Evolutionary conservation across 768 basidiomycete species (phyloP), one percentile per base, ranked within the genome.

Genomic region (Suillus subaureus): DNA sequence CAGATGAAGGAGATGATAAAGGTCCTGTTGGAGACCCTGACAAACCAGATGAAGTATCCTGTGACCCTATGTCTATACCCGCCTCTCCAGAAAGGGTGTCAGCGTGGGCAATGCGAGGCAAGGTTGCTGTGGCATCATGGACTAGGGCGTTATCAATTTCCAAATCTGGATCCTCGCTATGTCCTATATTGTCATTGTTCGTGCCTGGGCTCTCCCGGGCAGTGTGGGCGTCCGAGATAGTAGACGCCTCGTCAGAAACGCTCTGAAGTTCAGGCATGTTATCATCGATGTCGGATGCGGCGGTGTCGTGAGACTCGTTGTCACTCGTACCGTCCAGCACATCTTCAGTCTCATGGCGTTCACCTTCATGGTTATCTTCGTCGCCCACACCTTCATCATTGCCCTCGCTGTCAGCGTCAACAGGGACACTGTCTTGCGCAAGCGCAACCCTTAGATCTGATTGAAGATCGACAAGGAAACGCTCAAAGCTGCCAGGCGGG

Each of bases 391-490:
- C 31, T 16, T 67, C 72, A 4, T 66, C 62, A 39, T 35, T 28
- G 42, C 65, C 61, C 51, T 12, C 74, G n/a, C 64, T 26, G 21
- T 61, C 67, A 43, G 60, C 18, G 51, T 42, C 54, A 37, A 54
- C 62, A 21, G 69, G 61, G 56, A 67, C 69, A 54, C 69, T 69
- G 4, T 73, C 74, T 57, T 81, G 84, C 31, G 83, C 84, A 66
- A 94, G 74, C 11, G 89, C 88, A 7, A 80, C 76, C 63, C 93
- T 79, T 63, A 94, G 77, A 74, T 94, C 93, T 21, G 83, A 78
- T 75, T 94, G 93, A 62, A 94, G 72, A 75, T 94, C 91, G 54
- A 91, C 78, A 68, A 94, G 78, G 80, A 94, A 94, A 35, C 90
- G 83, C 72, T 94, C 92, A 70, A 94, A 94, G 70, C 87, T 89